Evolutionary conservation across 1,284 basidiomycete genomes (phyloP).

Genomic region (Tilletia horrida): DNA sequence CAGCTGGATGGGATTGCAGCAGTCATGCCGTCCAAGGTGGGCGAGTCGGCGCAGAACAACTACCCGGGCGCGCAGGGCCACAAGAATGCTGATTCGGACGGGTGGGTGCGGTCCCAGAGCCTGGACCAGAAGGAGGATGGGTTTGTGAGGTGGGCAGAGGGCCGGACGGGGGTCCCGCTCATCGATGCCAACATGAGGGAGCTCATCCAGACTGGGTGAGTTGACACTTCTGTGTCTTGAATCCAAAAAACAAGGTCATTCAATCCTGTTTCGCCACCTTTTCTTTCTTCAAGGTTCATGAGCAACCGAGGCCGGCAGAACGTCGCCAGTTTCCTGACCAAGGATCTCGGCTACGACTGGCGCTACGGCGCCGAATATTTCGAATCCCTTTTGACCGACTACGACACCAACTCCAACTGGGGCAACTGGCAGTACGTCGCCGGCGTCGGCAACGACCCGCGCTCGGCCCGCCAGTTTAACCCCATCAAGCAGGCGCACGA

Average conservation of each 20-base stretch:
- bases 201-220: conserved; percentile 40
- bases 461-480: conserved; percentile 45
- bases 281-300: conserved; percentile 57
- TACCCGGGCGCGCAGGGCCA: conserved; percentile 8
- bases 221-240: too few relatives aligned
- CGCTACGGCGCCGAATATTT: conserved; percentile 42
- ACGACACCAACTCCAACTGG: conserved; percentile 22
- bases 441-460: conserved; percentile 47
- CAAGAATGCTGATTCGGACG: conserved; percentile 22
- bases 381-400: conserved; percentile 41
- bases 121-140: conserved; percentile 30
- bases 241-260: too few relatives aligned
- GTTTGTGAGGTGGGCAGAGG: conserved; percentile 38
- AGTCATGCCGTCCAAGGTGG: conserved; percentile 29
- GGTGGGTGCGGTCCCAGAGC: conserved; percentile 30
- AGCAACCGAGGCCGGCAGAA: conserved; percentile 57
- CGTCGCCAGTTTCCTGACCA: conserved; percentile 42
- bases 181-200: conserved; percentile 49
- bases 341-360: conserved; percentile 47
- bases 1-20: conserved; percentile 41
- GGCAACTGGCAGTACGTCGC: conserved; percentile 45
- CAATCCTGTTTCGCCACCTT: too few relatives aligned
- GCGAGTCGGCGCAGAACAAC: conserved; percentile 24
- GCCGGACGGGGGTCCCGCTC: conserved; percentile 39
- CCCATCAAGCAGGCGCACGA: conserved; percentile 48